These are phyloP conservation scores for Neofusicoccum parvum DNA, from an alignment of 2,329 filamentous ascomycete genomes.

Conservation along the genomic window DNA sequence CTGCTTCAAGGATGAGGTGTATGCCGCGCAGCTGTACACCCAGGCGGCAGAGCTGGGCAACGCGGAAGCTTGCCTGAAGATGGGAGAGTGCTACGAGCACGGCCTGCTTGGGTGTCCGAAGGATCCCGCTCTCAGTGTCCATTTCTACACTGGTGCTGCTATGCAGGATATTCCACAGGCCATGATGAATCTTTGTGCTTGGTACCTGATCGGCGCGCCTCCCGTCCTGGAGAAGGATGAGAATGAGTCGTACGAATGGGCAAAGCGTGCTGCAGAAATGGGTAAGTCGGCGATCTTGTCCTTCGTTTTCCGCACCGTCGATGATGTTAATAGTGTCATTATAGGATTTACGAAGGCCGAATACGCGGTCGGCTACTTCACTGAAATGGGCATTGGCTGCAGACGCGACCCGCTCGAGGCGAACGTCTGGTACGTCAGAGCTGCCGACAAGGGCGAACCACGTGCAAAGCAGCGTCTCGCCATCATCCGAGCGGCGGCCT, in stretches of 20 bases:
- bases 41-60: conserved; percentile 92
- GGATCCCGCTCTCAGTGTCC: conserved; percentile 90
- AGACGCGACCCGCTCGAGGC: conserved; percentile 92
- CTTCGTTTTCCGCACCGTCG: neutral
- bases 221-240: conserved; percentile 94
- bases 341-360: conserved; percentile 71
- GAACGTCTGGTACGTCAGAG: conserved; percentile 97
- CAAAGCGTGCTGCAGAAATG: conserved; percentile 78
- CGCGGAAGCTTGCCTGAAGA: conserved; percentile 77
- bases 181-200: conserved; percentile 98
- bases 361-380: conserved; percentile 95
- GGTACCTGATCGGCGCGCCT: conserved; percentile 95
- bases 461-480: conserved; percentile 83
- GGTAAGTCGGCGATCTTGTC: conserved; percentile 61
- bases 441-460: conserved; percentile 88
- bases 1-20: conserved; percentile 79
- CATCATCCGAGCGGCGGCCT: conserved; percentile 82
- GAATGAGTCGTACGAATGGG: conserved; percentile 96
- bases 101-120: conserved; percentile 83
- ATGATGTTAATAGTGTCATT: neutral
- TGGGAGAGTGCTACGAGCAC: conserved; percentile 97
- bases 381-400: conserved; percentile 97
- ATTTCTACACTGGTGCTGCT: conserved; percentile 94
- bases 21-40: conserved; percentile 92
- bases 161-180: conserved; percentile 79